phyloP scores from a whole-genome alignment of 2,329 filamentous ascomycete genomes.

The Colletotrichum tabaci region DNA sequence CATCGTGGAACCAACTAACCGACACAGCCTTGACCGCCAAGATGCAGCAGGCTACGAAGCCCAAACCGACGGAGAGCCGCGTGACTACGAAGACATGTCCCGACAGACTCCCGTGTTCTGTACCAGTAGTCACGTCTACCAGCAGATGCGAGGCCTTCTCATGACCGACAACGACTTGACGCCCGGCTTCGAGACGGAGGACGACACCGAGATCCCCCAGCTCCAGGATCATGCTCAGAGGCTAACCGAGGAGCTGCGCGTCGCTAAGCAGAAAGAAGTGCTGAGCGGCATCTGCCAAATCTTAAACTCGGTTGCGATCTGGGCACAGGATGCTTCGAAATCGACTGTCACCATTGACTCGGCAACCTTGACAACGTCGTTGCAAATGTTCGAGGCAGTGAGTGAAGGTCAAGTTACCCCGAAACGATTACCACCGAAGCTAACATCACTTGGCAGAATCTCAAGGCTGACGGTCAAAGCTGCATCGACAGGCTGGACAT shows the following conservation, averaged over 20 bases:
- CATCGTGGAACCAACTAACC: constrained; percentile 62
- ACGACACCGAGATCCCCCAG: constrained; percentile 73
- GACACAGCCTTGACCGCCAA: background rate
- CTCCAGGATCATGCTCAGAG: constrained; percentile 65
- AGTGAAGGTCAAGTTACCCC: background rate
- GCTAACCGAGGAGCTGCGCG: constrained; percentile 24
- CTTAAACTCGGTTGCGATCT: constrained; percentile 21
- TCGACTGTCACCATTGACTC: background rate
- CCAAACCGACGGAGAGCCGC: constrained; percentile 37
- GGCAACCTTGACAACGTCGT: background rate
- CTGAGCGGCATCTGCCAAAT: constrained; percentile 7
- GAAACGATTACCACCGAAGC: too few species aligned
- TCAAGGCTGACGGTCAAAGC: background rate
- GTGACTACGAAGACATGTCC: constrained; percentile 72
- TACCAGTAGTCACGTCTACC: constrained; percentile 74
- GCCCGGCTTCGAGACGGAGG: constrained; percentile 64
- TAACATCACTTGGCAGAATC: background rate
- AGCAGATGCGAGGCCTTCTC: constrained; percentile 68
- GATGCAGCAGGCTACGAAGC: background rate
- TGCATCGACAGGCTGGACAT: background rate
- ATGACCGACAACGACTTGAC: constrained; percentile 48
- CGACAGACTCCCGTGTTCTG: constrained; percentile 74
- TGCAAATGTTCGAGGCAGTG: background rate
- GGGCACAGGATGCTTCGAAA: constrained; percentile 7
- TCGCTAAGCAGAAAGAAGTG: constrained; percentile 13